These are phyloP conservation scores for Proliferodiscus dingleyae DNA, from an alignment of 2,329 filamentous ascomycete species.

Conservation along the genomic window DNA sequence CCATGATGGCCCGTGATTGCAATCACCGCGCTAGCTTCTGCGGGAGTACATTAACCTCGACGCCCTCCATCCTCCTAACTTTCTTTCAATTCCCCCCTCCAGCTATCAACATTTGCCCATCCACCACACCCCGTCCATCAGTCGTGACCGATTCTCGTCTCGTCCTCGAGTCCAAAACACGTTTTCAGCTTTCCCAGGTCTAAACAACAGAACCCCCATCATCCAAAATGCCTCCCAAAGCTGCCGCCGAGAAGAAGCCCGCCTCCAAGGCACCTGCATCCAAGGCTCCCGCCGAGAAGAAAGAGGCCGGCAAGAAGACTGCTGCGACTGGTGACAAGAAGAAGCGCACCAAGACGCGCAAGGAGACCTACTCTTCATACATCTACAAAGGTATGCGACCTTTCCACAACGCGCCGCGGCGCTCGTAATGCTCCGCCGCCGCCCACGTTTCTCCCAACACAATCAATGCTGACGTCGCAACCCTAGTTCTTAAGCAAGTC, in stretches of 20 bases:
- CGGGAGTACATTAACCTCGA: constrained; percentile 12
- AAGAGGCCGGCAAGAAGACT: constrained; percentile 99
- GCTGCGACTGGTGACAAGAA: constrained; percentile 97
- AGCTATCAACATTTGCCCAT: constrained; percentile 9
- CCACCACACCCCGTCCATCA: not conserved
- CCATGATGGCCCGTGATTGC: constrained; percentile 14
- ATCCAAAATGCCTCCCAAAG: constrained; percentile 93
- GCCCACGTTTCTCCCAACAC: constrained; percentile 16
- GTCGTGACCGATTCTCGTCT: constrained; percentile 16
- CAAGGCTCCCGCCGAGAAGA: constrained; percentile 91
- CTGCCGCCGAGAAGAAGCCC: constrained; percentile 92
- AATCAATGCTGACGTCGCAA: constrained; percentile 34
- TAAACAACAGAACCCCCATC: constrained; percentile 18
- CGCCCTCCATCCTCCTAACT: constrained; percentile 8
- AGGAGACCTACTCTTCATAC: constrained; percentile 99
- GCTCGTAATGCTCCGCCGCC: constrained; percentile 13
- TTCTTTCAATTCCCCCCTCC: constrained; percentile 11
- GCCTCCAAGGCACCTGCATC: constrained; percentile 89
- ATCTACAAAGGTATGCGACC: constrained; percentile 91
- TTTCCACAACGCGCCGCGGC: constrained; percentile 14
- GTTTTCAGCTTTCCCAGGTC: constrained; percentile 18
- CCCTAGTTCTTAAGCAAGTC: constrained; percentile 94
- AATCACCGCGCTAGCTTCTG: constrained; percentile 12
- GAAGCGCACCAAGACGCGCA: constrained; percentile 99
- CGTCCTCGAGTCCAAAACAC: constrained; percentile 15